Percentiles rank a stretch among this genome's conserved stretches.
phyloP scores from a whole-genome alignment of 176 grass and related monocot genomes.

The Cocos nucifera region DNA sequence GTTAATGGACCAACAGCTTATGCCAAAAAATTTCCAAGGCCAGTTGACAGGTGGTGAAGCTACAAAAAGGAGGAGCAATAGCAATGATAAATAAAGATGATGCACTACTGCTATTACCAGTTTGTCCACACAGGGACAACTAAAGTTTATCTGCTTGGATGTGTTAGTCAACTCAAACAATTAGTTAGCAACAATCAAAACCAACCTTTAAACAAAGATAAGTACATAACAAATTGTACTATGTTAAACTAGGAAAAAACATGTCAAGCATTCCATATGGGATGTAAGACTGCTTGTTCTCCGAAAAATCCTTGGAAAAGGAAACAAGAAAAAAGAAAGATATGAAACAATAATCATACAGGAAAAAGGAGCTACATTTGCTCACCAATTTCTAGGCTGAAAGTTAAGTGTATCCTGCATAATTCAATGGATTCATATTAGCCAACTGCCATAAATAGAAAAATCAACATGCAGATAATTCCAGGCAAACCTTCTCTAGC shows the following conservation, averaged over 20 bases:
- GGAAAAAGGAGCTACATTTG: conserved; percentile 1
- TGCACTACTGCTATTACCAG: too few species aligned
- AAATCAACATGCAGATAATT: neutral
- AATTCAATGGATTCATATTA: conserved; percentile 19
- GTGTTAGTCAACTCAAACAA: too few species aligned
- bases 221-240: too few species aligned
- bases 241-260: neutral
- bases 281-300: conserved; percentile 10
- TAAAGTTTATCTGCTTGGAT: too few species aligned
- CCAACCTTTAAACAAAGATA: too few species aligned
- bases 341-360: conserved; percentile 4
- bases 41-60: too few species aligned
- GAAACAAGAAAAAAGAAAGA: conserved; percentile 11
- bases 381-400: conserved; percentile 59
- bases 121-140: too few species aligned
- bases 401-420: conserved; percentile 36
- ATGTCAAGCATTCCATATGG: conserved; percentile 12
- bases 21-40: too few species aligned
- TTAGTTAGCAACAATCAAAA: too few species aligned
- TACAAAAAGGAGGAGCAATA: too few species aligned
- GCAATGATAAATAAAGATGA: too few species aligned
- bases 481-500: conserved; percentile 20
- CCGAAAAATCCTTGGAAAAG: neutral
- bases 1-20: too few species aligned
- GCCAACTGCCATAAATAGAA: conserved; percentile 20